These are phyloP conservation scores for Nicotiana obtusifolia DNA, from an alignment of 257 asterid species.

Conservation along the genomic window DNA sequence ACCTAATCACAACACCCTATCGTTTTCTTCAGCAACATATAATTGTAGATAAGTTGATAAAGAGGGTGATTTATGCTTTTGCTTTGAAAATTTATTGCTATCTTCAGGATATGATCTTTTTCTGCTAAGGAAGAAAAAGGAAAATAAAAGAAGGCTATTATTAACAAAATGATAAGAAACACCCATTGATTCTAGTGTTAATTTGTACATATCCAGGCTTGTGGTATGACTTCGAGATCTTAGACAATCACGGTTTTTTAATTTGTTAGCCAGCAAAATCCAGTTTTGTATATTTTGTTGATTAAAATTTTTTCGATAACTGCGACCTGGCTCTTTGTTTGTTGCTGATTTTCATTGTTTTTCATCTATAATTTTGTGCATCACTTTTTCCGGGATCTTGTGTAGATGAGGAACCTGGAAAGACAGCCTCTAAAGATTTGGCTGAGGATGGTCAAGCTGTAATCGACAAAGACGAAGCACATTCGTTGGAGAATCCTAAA, in stretches of 20 bases:
- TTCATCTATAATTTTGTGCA: background rate
- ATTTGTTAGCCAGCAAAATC: too few relatives aligned
- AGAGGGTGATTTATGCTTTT: background rate
- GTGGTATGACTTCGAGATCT: background rate
- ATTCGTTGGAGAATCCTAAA: constrained; percentile 9
- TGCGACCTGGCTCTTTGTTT: background rate
- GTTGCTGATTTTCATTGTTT: background rate
- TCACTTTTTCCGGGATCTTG: constrained; percentile 1
- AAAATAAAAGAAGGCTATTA: background rate
- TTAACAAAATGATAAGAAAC: too few relatives aligned
- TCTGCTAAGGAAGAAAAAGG: background rate
- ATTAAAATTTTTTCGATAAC: too few relatives aligned
- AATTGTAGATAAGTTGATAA: too few relatives aligned
- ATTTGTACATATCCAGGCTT: background rate
- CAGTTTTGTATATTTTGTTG: background rate
- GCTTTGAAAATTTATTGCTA: background rate
- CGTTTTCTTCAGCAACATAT: too few relatives aligned
- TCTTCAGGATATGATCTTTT: background rate
- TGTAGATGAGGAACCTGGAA: constrained; percentile 37
- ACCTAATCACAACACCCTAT: too few relatives aligned
- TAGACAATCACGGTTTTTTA: background rate
- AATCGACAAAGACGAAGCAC: background rate
- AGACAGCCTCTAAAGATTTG: constrained; percentile 15
- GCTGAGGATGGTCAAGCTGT: constrained; percentile 7
- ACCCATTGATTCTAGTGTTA: too few relatives aligned